A percentile compares a stretch with the other conserved stretches of the same genome.
Evolutionary conservation across 345 rosid species (phyloP).

Genomic region (Eucalyptus brandiana): DNA sequence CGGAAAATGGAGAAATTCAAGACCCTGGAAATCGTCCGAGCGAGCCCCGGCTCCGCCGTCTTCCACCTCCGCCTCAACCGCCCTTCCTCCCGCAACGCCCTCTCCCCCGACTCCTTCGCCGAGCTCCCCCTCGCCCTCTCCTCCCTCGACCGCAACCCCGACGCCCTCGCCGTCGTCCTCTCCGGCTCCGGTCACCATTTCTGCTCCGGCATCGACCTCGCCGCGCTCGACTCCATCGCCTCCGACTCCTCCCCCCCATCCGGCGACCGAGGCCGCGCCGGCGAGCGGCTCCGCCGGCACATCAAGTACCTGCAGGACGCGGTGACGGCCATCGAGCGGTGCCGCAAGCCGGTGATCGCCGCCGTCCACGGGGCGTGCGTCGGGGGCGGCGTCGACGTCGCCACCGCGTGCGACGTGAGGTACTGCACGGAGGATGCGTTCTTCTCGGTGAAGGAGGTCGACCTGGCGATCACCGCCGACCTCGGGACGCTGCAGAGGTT

Average conservation of each 20-base stretch:
- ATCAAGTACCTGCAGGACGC: slow-evolving; percentile 60
- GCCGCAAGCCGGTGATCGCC: slow-evolving; percentile 80
- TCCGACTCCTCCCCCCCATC: too few relatives aligned
- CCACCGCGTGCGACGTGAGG: slow-evolving; percentile 79
- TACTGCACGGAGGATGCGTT: slow-evolving; percentile 49
- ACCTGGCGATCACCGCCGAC: slow-evolving; percentile 69
- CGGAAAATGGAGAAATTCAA: slow-evolving; percentile 22
- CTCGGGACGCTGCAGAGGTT: slow-evolving; percentile 78
- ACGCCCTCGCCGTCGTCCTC: slow-evolving; percentile 38
- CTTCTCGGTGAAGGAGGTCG: slow-evolving; percentile 79
- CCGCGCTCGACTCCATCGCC: too few relatives aligned
- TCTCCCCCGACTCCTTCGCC: slow-evolving; percentile 48
- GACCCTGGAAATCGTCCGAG: slow-evolving; percentile 28
- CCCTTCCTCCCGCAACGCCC: slow-evolving; percentile 47
- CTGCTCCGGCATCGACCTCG: too few relatives aligned
- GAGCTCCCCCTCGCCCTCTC: slow-evolving; percentile 58
- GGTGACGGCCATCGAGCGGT: slow-evolving; percentile 60
- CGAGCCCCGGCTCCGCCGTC: slow-evolving; percentile 24
- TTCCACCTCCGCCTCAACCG: slow-evolving; percentile 48
- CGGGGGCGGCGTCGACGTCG: slow-evolving; percentile 59
- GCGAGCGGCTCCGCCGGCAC: slow-evolving; percentile 5
- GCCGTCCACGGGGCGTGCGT: slow-evolving; percentile 66
- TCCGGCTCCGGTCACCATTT: slow-evolving; percentile 8
- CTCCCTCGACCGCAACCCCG: slow-evolving; percentile 51
- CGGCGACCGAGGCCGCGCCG: too few relatives aligned